These are phyloP conservation scores for Leptodermis oblonga DNA, from an alignment of 257 asterid species.

Conservation along the genomic window DNA sequence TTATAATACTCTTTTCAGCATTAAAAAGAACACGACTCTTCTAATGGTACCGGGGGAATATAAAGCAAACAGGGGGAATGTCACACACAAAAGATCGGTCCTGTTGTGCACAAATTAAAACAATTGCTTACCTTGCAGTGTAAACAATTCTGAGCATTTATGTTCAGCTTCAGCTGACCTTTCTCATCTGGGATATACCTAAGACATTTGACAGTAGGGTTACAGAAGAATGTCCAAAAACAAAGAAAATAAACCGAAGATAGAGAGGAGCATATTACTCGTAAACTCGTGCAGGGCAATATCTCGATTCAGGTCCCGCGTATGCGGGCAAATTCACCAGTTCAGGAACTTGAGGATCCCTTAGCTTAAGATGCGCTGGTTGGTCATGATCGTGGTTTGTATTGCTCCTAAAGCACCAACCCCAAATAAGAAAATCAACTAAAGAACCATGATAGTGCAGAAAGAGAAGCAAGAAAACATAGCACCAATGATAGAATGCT, in stretches of 20 bases:
- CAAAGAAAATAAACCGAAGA: background rate
- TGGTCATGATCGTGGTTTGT: conserved; percentile 96
- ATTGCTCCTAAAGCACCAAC: conserved; percentile 58
- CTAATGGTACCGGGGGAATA: too few relatives aligned
- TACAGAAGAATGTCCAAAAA: background rate
- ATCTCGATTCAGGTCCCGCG: conserved; percentile 91
- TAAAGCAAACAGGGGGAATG: too few relatives aligned
- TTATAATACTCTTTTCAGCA: too few relatives aligned
- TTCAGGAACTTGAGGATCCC: conserved; percentile 64
- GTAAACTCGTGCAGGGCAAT: conserved; percentile 95
- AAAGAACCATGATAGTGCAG: background rate
- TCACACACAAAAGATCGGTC: too few relatives aligned
- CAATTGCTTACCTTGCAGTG: conserved; percentile 82
- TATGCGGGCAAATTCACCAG: conserved; percentile 61
- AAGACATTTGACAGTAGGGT: background rate
- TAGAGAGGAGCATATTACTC: conserved; percentile 46
- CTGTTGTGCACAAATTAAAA: background rate
- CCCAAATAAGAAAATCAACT: conserved; percentile 10
- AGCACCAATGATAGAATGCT: background rate
- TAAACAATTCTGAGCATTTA: conserved; percentile 93
- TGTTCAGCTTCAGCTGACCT: conserved; percentile 69
- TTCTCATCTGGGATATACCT: conserved; percentile 69
- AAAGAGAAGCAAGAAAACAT: background rate
- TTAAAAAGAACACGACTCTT: too few relatives aligned
- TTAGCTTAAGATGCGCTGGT: conserved; percentile 83